Base-by-base conservation (phyloP, 441 rosid species). In the Erysimum pusillum region DNA sequence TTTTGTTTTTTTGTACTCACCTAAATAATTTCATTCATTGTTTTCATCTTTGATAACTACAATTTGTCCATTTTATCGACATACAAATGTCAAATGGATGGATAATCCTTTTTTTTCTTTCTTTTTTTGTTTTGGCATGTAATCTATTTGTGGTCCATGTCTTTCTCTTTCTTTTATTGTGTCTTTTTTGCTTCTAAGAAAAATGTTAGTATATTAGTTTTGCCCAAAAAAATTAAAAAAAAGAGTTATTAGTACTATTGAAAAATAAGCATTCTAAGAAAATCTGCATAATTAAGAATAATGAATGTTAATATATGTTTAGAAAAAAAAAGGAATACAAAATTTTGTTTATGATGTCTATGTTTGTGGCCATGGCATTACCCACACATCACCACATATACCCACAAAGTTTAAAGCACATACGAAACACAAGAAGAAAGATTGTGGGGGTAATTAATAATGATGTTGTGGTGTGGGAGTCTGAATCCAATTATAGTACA, bases 271-370 rank as follows among this genome's bases (percentile, higher is more conserved):
- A 36, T 17, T 35, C 1, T 9, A 36, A 11, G 7, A 39, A n/a
- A 44, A 25, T 8, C 7, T 44, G 68, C 67, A 6, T 48, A 18
- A 44, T 9, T 15, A 7, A 41, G 28, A 15, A 46, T 2, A 46
- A 46, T 7, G 17, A 48, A 63, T 18, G 92, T 89, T 17, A 59
- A 60, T 11, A 38, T 11, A 60, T 18, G 31, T 17, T 35, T 15
- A 17, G 28, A 20, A 3, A 9, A 9, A 58, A 57, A n/a, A 20
- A 18, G 20, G 10, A 7, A 10, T 17, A 35, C 41, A 35, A 9
- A 31, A 20, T 60, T 38, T 61, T 15, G 46, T 17, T 22, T 20
- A 22, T 61, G 44, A 65, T 65, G 18, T 65, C 6, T 34, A 31
- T 46, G 69, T 46, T 65, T 48, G 58, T 65, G 70, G 58, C 44